Evolutionary conservation across 2,329 filamentous ascomycete genomes (phyloP).

Genomic region (Microcyclospora tardicrescens): DNA sequence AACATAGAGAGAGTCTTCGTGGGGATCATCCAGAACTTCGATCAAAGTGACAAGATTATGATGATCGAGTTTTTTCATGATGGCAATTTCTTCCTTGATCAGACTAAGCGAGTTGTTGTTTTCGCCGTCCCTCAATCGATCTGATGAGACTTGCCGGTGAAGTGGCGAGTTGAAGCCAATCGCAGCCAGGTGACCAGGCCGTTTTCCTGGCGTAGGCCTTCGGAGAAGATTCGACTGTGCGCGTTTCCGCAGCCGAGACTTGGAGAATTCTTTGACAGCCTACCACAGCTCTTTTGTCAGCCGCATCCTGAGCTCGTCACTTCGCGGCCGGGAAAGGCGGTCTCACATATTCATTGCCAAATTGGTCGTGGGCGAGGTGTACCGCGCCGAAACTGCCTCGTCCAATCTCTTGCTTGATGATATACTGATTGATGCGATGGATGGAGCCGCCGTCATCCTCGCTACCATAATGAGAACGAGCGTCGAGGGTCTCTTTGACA

Average conservation of each 20-base stretch:
- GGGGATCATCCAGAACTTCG: slow-evolving; percentile 89
- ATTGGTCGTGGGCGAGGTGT: slow-evolving; percentile 79
- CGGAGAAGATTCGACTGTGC: slow-evolving; percentile 80
- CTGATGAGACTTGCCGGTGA: slow-evolving; percentile 45
- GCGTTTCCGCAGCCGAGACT: slow-evolving; percentile 74
- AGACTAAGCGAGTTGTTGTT: slow-evolving; percentile 64
- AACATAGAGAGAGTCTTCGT: slow-evolving; percentile 95
- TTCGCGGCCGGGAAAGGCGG: neutral
- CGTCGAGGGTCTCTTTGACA: slow-evolving; percentile 84
- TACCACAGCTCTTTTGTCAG: slow-evolving; percentile 25
- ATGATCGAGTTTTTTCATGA: slow-evolving; percentile 98
- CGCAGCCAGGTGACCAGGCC: slow-evolving; percentile 39
- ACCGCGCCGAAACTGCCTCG: slow-evolving; percentile 90
- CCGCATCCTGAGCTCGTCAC: slow-evolving; percentile 1
- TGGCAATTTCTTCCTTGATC: slow-evolving; percentile 91
- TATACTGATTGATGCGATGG: slow-evolving; percentile 88
- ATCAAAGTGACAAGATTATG: slow-evolving; percentile 85
- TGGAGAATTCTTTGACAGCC: slow-evolving; percentile 97
- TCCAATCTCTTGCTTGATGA: slow-evolving; percentile 91
- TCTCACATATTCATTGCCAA: slow-evolving; percentile 81
- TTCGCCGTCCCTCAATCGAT: slow-evolving; percentile 32
- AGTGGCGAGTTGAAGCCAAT: slow-evolving; percentile 51
- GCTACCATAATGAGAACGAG: slow-evolving; percentile 71
- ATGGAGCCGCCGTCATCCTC: slow-evolving; percentile 70
- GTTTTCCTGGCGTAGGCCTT: slow-evolving; percentile 41